A percentile compares a stretch with the other conserved stretches of the same genome.
Conservation (phyloP, 257 asterid genomes). For the Euphrasia confusa region DNA sequence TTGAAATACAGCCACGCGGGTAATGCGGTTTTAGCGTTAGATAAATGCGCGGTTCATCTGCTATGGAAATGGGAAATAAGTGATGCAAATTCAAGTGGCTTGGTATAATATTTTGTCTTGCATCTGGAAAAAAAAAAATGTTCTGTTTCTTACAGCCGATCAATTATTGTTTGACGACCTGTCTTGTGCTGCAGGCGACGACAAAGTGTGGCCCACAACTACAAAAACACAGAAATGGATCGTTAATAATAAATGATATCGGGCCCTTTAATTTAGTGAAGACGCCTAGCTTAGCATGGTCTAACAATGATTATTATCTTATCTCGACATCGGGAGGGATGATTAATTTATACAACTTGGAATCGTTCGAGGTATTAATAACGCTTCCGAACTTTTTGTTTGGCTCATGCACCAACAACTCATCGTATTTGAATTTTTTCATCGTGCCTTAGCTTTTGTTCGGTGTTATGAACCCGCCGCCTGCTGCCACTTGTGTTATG, state of each 20-base stretch:
- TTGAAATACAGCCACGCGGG: constrained; percentile 64
- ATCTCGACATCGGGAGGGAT: constrained; percentile 58
- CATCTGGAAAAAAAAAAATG: not conserved
- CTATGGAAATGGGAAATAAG: constrained; percentile 60
- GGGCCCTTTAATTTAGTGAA: constrained; percentile 21
- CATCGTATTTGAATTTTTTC: constrained; percentile 12
- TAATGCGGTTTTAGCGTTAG: constrained; percentile 55
- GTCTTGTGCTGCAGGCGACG: constrained; percentile 42
- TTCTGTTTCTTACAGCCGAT: not conserved
- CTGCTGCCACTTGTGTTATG: constrained; percentile 55
- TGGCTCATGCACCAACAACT: not conserved
- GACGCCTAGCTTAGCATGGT: constrained; percentile 49
- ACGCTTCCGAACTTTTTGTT: too few species aligned
- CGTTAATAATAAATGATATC: constrained; percentile 41
- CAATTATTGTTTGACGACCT: not conserved
- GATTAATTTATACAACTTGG: constrained; percentile 45
- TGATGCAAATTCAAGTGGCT: constrained; percentile 27
- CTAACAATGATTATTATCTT: constrained; percentile 59
- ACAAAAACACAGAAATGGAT: constrained; percentile 48
- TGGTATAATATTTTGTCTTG: constrained; percentile 31
- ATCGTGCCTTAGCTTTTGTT: constrained; percentile 42
- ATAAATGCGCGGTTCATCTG: constrained; percentile 57
- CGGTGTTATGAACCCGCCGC: constrained; percentile 40
- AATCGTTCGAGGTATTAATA: constrained; percentile 45
- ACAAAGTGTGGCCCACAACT: constrained; percentile 46